These are phyloP conservation scores for Nyctanthes arbortristis DNA, from an alignment of 257 asterid species.

Conservation along the genomic window DNA sequence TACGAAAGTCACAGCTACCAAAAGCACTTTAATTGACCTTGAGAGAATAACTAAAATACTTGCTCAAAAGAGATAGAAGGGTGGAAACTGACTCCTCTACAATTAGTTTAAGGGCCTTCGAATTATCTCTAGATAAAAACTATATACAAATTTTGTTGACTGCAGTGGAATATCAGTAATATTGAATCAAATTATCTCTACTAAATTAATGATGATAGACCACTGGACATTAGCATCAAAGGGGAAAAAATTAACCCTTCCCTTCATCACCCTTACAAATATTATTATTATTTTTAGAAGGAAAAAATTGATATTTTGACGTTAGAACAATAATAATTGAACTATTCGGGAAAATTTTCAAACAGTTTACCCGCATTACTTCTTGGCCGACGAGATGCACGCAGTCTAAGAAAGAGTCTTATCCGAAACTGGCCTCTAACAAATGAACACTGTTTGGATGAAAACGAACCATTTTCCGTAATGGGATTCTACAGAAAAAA, in stretches of 20 bases:
- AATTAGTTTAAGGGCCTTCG: too few relatives aligned
- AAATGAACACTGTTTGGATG: conserved; percentile 46
- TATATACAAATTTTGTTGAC: background rate
- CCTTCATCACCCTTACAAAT: background rate
- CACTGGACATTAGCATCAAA: background rate
- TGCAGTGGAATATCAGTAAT: background rate
- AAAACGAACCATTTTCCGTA: conserved; percentile 35
- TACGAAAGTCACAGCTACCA: too few relatives aligned
- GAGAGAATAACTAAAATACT: too few relatives aligned
- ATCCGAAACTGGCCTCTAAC: conserved; percentile 53
- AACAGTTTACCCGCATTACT: conserved; percentile 43
- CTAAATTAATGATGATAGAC: background rate
- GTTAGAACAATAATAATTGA: too few relatives aligned
- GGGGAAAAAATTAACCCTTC: background rate
- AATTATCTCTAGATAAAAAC: background rate
- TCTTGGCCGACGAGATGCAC: conserved; percentile 26
- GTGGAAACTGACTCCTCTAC: too few relatives aligned
- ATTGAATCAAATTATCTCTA: background rate
- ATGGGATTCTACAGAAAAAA: conserved; percentile 36
- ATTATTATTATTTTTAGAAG: too few relatives aligned
- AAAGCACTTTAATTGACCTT: too few relatives aligned
- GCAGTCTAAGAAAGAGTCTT: conserved; percentile 35
- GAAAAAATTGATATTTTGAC: too few relatives aligned
- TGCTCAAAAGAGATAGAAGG: too few relatives aligned
- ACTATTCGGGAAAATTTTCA: background rate